phyloP scores from a whole-genome alignment of 177 flowering plant species.

The Vitis hybrid region DNA sequence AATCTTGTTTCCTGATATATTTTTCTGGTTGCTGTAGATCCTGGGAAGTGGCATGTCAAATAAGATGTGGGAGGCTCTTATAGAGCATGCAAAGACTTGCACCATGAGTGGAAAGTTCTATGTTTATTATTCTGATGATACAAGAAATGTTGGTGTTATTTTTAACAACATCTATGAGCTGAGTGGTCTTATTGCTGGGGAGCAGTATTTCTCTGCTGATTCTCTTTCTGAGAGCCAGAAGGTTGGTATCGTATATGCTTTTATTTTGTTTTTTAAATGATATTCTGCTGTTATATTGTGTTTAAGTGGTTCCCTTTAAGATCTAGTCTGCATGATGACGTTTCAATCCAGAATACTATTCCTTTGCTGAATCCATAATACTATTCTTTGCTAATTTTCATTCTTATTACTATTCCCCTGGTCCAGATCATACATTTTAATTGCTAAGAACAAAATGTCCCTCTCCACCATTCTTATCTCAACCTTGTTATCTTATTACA shows the following conservation, averaged over 20 bases:
- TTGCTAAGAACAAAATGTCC: too few species aligned
- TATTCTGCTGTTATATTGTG: background rate
- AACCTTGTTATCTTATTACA: too few species aligned
- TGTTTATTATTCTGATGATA: constrained; percentile 40
- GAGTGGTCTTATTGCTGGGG: constrained; percentile 39
- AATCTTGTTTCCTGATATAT: constrained; percentile 1
- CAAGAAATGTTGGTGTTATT: constrained; percentile 38
- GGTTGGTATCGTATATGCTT: constrained; percentile 22
- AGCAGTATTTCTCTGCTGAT: constrained; percentile 38
- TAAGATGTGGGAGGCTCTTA: constrained; percentile 51
- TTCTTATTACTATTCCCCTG: too few species aligned
- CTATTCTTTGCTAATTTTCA: too few species aligned
- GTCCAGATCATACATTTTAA: too few species aligned
- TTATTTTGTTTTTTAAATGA: background rate
- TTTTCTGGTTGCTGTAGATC: constrained; percentile 23
- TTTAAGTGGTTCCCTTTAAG: background rate
- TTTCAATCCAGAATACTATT: too few species aligned
- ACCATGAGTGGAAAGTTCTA: constrained; percentile 43
- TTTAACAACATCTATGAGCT: constrained; percentile 43
- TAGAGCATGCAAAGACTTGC: constrained; percentile 56
- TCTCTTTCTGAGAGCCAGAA: constrained; percentile 44
- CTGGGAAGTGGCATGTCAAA: constrained; percentile 56
- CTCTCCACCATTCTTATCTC: too few species aligned
- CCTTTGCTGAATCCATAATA: too few species aligned
- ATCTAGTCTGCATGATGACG: too few species aligned